These are phyloP conservation scores for Salvia hispanica DNA, from an alignment of 257 asterid genomes.

Conservation along the genomic window DNA sequence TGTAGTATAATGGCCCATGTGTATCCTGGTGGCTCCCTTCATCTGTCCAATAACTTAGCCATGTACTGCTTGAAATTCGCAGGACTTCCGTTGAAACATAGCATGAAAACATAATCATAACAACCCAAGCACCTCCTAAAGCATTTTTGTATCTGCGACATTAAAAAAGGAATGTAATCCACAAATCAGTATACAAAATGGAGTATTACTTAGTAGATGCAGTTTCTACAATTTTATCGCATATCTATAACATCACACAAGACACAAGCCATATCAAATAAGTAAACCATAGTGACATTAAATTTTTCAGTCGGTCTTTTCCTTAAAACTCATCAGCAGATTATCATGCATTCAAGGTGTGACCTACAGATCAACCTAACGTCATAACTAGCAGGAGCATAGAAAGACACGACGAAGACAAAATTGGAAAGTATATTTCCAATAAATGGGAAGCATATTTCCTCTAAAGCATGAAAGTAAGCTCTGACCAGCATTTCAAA, in stretches of 20 bases:
- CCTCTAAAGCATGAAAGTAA: not conserved
- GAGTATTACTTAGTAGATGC: not conserved
- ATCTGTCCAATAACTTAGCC: slow-evolving; percentile 93
- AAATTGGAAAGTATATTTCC: not conserved
- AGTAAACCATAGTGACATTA: slow-evolving; percentile 2
- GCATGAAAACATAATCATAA: slow-evolving; percentile 62
- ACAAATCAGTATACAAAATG: slow-evolving; percentile 18
- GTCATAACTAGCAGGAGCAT: slow-evolving; percentile 5
- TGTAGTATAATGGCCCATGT: slow-evolving; percentile 67
- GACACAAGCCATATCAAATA: slow-evolving; percentile 1
- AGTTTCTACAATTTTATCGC: slow-evolving; percentile 11
- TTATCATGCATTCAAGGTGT: slow-evolving; percentile 22
- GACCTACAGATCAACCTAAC: not conserved
- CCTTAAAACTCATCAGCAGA: not conserved
- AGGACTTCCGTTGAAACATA: slow-evolving; percentile 65
- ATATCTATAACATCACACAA: slow-evolving; percentile 5
- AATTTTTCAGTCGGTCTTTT: not conserved
- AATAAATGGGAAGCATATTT: no score
- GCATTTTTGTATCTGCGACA: slow-evolving; percentile 82
- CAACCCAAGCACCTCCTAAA: slow-evolving; percentile 89
- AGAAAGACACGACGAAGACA: not conserved
- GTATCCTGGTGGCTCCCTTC: slow-evolving; percentile 39
- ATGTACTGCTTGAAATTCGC: slow-evolving; percentile 86
- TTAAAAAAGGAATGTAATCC: slow-evolving; percentile 25
- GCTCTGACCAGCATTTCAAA: slow-evolving; percentile 3